Conservation (phyloP, 257 asterid genomes). For the Nicotiana tomentosiformis region DNA sequence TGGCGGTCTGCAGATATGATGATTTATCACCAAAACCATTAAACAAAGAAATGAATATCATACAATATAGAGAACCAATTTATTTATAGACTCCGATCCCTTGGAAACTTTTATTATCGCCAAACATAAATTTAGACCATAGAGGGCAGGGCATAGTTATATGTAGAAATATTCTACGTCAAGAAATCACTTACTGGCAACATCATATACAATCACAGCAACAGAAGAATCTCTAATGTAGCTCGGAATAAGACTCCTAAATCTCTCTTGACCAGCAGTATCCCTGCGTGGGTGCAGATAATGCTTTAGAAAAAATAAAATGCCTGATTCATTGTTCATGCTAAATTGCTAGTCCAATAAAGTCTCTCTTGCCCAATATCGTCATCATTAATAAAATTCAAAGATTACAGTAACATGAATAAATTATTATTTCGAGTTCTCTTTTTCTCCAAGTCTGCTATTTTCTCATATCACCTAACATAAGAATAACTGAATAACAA, state of each 20-base stretch:
- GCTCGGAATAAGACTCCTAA: constrained; percentile 11
- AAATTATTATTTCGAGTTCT: too few relatives aligned
- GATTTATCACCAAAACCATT: background rate
- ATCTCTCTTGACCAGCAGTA: constrained; percentile 85
- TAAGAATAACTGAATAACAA: background rate
- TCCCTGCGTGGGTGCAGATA: constrained; percentile 43
- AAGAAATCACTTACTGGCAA: constrained; percentile 57
- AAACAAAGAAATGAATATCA: background rate
- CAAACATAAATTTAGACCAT: background rate
- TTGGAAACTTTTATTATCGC: background rate
- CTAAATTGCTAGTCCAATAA: background rate
- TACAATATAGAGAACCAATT: background rate
- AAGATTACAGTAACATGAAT: too few relatives aligned
- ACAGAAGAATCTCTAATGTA: constrained; percentile 71
- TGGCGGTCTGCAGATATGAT: constrained; percentile 12
- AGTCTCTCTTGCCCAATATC: background rate
- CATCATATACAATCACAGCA: constrained; percentile 86
- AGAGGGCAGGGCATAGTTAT: background rate
- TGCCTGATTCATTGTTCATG: background rate
- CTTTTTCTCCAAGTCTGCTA: background rate
- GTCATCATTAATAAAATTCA: too few relatives aligned
- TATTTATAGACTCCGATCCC: background rate
- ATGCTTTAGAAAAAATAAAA: background rate
- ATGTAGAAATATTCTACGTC: background rate
- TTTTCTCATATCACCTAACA: background rate